A percentile compares a stretch with the other conserved stretches of the same genome.
These are phyloP conservation scores for Hypoxylon rubiginosum DNA, from an alignment of 2,329 filamentous ascomycete species.

Conservation along the genomic window DNA sequence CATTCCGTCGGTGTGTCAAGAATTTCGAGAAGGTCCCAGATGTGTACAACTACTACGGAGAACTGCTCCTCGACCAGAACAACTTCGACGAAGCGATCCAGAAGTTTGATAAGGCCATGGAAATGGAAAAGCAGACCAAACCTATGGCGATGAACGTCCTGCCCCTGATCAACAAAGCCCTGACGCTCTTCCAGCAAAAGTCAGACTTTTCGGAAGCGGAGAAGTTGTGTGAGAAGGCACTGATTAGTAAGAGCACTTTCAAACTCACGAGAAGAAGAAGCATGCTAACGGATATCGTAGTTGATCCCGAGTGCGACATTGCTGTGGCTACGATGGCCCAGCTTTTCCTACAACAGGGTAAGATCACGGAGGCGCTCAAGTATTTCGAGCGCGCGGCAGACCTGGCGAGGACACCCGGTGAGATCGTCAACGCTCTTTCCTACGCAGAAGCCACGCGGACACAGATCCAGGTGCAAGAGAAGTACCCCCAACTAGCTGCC, in stretches of 20 bases:
- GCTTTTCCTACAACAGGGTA: conserved; percentile 95
- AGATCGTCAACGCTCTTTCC: conserved; percentile 95
- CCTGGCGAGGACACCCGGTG: conserved; percentile 91
- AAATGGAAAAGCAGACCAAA: conserved; percentile 96
- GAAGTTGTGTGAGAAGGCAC: conserved; percentile 95
- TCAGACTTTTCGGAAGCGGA: conserved; percentile 95
- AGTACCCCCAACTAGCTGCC: conserved; percentile 83
- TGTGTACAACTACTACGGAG: conserved; percentile 99
- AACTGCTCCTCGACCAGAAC: conserved; percentile 94
- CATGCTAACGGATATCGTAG: conserved; percentile 64
- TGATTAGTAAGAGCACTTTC: conserved; percentile 81
- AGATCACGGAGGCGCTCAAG: conserved; percentile 92
- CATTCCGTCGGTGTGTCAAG: conserved; percentile 97
- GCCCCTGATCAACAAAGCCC: conserved; percentile 97
- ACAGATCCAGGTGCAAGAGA: conserved; percentile 91
- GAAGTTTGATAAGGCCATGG: conserved; percentile 98
- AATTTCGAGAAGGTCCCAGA: conserved; percentile 97
- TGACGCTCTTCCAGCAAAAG: conserved; percentile 98
- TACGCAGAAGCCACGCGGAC: conserved; percentile 98
- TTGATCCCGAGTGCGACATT: conserved; percentile 98
- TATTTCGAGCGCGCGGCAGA: conserved; percentile 98
- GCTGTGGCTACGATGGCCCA: conserved; percentile 99
- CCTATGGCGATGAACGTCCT: conserved; percentile 97
- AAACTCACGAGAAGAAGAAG: conserved; percentile 27
- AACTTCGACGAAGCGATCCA: conserved; percentile 96